These are phyloP conservation scores for Boletus pseudo-olivaceus DNA, from an alignment of 768 basidiomycete genomes.

Conservation along the genomic window DNA sequence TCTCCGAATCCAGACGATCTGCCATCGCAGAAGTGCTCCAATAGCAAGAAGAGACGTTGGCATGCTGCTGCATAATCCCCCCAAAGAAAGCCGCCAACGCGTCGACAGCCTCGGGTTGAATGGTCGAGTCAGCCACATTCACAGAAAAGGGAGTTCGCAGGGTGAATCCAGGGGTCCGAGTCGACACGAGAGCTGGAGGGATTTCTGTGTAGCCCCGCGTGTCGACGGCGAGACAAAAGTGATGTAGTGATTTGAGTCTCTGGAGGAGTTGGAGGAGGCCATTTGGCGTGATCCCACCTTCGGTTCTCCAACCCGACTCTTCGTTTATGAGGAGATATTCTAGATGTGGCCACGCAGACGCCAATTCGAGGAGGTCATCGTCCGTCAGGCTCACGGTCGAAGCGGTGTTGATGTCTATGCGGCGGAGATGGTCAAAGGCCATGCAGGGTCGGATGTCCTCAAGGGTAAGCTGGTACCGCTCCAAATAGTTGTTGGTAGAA, in stretches of 20 bases:
- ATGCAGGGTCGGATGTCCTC: conserved; percentile 18
- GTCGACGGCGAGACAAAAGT: conserved; percentile 14
- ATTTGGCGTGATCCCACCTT: conserved; percentile 14
- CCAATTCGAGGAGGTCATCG: conserved; percentile 10
- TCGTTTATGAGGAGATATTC: conserved; percentile 16
- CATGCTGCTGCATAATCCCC: conserved; percentile 6
- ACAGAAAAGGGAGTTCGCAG: conserved; percentile 8
- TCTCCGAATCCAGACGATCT: conserved; percentile 14
- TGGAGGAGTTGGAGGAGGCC: conserved; percentile 17
- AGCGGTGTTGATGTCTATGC: conserved; percentile 9
- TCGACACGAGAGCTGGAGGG: not conserved
- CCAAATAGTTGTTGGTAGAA: not conserved
- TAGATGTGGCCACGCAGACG: conserved; percentile 17
- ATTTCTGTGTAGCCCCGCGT: conserved; percentile 3
- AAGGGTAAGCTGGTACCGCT: conserved; percentile 11
- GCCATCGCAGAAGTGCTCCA: conserved; percentile 11
- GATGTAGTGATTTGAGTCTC: not conserved
- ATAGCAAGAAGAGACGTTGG: not conserved
- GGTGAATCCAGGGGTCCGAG: not conserved
- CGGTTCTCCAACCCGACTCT: conserved; percentile 19
- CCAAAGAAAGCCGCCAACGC: conserved; percentile 18
- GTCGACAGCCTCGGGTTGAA: conserved; percentile 14
- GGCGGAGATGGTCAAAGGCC: conserved; percentile 10
- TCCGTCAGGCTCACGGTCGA: conserved; percentile 12
- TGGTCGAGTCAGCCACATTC: conserved; percentile 16